A percentile compares a stretch with the other conserved stretches of the same genome.
These are phyloP conservation scores for Coelastrella sp. DNA, from an alignment of 139 green algal genomes.

Conservation along the genomic window DNA sequence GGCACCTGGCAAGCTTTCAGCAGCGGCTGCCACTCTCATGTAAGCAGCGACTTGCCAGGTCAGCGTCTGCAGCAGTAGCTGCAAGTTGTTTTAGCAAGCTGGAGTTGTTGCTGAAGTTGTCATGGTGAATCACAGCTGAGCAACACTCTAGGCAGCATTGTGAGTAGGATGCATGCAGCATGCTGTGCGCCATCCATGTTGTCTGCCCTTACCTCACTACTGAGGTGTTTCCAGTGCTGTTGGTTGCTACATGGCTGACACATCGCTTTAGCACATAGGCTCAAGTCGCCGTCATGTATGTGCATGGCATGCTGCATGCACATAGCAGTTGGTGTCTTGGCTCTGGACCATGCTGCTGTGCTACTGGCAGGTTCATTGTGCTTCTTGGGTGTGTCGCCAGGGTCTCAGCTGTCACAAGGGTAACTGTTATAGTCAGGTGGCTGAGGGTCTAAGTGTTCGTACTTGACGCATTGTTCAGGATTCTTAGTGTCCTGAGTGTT, in stretches of 20 bases:
- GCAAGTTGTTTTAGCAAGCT: neutral
- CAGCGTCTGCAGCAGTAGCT: neutral
- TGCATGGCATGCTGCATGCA: neutral
- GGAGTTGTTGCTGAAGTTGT: neutral
- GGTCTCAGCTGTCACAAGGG: neutral
- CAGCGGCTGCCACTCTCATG: neutral
- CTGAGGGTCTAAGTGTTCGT: too few relatives aligned
- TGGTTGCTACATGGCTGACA: neutral
- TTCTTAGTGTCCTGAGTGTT: neutral
- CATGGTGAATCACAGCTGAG: too few relatives aligned
- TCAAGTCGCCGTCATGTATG: neutral
- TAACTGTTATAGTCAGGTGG: neutral
- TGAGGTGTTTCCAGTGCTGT: neutral
- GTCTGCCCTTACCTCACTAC: neutral
- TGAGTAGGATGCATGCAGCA: neutral
- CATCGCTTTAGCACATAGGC: neutral
- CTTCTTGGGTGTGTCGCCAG: neutral
- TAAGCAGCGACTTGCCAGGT: neutral
- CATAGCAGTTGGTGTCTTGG: too few relatives aligned
- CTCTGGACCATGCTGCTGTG: too few relatives aligned
- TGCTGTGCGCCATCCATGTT: neutral
- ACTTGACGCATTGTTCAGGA: too few relatives aligned
- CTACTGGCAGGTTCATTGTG: too few relatives aligned
- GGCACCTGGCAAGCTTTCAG: too few relatives aligned
- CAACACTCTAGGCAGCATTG: neutral